Conservation (phyloP, 345 rosid genomes). For the Cardamine occulta region DNA sequence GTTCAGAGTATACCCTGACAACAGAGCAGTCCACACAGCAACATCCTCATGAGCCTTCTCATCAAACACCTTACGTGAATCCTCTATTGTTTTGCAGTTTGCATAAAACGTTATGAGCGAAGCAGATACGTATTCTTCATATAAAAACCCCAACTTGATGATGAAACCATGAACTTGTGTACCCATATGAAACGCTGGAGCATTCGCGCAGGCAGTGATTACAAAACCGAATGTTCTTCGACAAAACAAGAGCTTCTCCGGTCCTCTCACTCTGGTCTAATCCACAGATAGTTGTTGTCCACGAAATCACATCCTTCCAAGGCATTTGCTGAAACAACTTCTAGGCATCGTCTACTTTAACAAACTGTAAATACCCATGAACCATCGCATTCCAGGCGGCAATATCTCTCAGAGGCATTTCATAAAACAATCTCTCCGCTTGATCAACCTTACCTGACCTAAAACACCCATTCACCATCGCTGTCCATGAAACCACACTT, state of each 20-base stretch:
- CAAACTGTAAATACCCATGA: constrained; percentile 61
- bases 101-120: constrained; percentile 74
- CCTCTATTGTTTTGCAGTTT: constrained; percentile 53
- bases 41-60: constrained; percentile 52
- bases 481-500: too few species aligned
- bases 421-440: neutral
- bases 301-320: constrained; percentile 62
- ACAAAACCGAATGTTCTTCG: constrained; percentile 59
- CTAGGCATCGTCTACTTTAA: constrained; percentile 57
- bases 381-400: constrained; percentile 77
- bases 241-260: constrained; percentile 57
- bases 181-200: constrained; percentile 50
- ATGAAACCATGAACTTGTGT: constrained; percentile 59
- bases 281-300: constrained; percentile 85
- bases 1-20: constrained; percentile 63
- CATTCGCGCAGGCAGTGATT: constrained; percentile 68
- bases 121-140: constrained; percentile 57
- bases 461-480: neutral
- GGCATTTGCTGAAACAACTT: constrained; percentile 65
- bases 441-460: neutral
- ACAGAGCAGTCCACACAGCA: constrained; percentile 73
- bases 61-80: constrained; percentile 51
- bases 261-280: constrained; percentile 60
- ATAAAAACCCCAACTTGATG: constrained; percentile 53
- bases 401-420: constrained; percentile 64